Percentiles rank a stretch among this genome's conserved stretches.
Conservation (phyloP, 768 basidiomycete genomes). For the Boletellus emodensis region DNA sequence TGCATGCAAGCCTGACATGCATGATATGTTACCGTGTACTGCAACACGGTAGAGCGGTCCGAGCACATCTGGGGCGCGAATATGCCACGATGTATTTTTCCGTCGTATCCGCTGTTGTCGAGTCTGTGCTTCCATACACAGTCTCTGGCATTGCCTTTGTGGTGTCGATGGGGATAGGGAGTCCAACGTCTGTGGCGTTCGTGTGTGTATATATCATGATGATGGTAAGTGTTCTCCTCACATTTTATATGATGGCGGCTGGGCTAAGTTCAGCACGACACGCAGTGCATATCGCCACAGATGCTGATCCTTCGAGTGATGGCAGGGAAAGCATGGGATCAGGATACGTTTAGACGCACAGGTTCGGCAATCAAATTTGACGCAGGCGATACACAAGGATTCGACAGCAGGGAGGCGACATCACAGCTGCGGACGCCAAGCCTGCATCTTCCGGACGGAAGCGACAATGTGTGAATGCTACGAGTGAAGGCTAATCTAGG, state of each 20-base stretch:
- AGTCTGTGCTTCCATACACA: constrained; percentile 25
- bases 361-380: constrained; percentile 11
- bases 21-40: constrained; percentile 22
- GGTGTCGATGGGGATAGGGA: constrained; percentile 15
- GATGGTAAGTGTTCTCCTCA: constrained; percentile 14
- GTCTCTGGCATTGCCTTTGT: constrained; percentile 23
- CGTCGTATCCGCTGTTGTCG: constrained; percentile 12
- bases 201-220: constrained; percentile 10
- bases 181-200: constrained; percentile 12
- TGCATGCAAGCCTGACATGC: constrained; percentile 18
- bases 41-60: constrained; percentile 4
- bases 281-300: constrained; percentile 27
- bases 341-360: neutral
- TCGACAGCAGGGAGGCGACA: neutral
- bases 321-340: constrained; percentile 10
- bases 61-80: constrained; percentile 13
- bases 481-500: neutral
- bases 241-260: too few species aligned
- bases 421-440: constrained; percentile 2
- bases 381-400: neutral
- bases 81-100: constrained; percentile 16
- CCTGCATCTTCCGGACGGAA: neutral
- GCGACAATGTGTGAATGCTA: neutral
- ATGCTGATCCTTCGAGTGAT: constrained; percentile 25
- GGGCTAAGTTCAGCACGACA: neutral